A percentile compares a stretch with the other conserved stretches of the same genome.
Conservation (phyloP, 2,329 filamentous ascomycete species). For the Cadophora malorum region DNA sequence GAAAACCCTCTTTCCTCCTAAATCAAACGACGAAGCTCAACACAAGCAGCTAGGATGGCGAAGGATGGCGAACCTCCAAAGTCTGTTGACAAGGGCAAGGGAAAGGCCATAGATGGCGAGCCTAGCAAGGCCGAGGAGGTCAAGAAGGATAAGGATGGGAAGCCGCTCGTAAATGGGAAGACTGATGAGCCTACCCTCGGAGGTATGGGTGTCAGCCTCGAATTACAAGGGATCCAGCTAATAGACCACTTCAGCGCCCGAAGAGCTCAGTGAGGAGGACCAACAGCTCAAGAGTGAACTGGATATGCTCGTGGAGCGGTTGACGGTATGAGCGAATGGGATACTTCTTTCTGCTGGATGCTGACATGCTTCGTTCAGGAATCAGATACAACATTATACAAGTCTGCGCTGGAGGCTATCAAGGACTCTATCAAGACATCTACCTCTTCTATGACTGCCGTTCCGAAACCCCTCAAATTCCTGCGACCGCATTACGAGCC, state of each 20-base stretch:
- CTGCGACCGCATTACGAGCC: slow-evolving; percentile 95
- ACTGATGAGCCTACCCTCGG: slow-evolving; percentile 67
- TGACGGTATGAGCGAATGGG: slow-evolving; percentile 68
- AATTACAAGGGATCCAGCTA: slow-evolving; percentile 41
- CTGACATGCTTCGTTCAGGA: slow-evolving; percentile 63
- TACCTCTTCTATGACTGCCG: slow-evolving; percentile 98
- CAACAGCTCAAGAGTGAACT: slow-evolving; percentile 98
- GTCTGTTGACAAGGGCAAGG: slow-evolving; percentile 93
- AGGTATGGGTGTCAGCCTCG: slow-evolving; percentile 44
- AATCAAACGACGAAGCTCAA: slow-evolving; percentile 16
- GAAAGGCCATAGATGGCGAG: slow-evolving; percentile 76
- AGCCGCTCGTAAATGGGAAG: slow-evolving; percentile 74
- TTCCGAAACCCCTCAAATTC: slow-evolving; percentile 98
- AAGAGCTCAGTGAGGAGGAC: slow-evolving; percentile 97
- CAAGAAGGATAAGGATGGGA: slow-evolving; percentile 72
- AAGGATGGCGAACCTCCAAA: slow-evolving; percentile 89
- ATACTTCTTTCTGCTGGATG: slow-evolving; percentile 2
- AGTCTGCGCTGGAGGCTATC: slow-evolving; percentile 91
- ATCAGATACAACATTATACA: slow-evolving; percentile 85
- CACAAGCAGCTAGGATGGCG: slow-evolving; percentile 67
- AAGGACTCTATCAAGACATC: slow-evolving; percentile 99
- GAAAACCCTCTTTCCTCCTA: slow-evolving; percentile 18
- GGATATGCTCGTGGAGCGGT: slow-evolving; percentile 95
- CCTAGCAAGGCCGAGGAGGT: slow-evolving; percentile 65
- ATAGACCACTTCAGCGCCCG: slow-evolving; percentile 55